These are phyloP conservation scores for Davidsoniella neocaledoniae DNA, from an alignment of 2,329 filamentous ascomycete genomes.

Conservation along the genomic window DNA sequence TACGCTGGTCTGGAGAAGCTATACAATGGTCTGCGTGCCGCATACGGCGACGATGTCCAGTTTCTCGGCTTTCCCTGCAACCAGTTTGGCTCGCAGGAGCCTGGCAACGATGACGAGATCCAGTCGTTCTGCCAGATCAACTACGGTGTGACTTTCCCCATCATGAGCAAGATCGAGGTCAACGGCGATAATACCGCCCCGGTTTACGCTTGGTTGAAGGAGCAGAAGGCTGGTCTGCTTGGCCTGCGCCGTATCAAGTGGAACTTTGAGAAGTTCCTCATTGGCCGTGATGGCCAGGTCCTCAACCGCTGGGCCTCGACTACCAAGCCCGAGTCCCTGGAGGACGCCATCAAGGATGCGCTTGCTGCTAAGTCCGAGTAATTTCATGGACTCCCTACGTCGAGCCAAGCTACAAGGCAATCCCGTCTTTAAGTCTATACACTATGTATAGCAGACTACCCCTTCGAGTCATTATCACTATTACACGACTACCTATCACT, in stretches of 20 bases:
- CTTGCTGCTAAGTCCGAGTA: constrained; percentile 22
- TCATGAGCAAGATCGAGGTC: constrained; percentile 83
- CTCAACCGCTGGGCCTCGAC: constrained; percentile 74
- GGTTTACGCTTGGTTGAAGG: constrained; percentile 61
- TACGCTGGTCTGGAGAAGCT: constrained; percentile 81
- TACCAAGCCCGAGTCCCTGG: constrained; percentile 69
- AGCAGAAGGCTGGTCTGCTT: constrained; percentile 61
- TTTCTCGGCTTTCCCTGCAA: constrained; percentile 97
- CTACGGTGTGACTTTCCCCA: constrained; percentile 84
- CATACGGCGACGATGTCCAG: constrained; percentile 59
- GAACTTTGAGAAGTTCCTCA: constrained; percentile 99
- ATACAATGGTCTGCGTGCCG: constrained; percentile 58
- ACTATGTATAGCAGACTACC: neutral
- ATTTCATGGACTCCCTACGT: too few species aligned
- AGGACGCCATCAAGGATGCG: constrained; percentile 59
- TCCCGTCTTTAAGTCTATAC: neutral
- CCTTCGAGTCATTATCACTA: too few species aligned
- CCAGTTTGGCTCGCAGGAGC: constrained; percentile 87
- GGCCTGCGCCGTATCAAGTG: constrained; percentile 90
- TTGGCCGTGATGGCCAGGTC: constrained; percentile 73
- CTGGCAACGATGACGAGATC: constrained; percentile 65
- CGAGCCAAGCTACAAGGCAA: neutral
- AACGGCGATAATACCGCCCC: constrained; percentile 73
- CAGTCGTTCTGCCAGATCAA: constrained; percentile 79
- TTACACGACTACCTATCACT: too few species aligned